A percentile compares a stretch with the other conserved stretches of the same genome.
Evolutionary conservation across 2,329 filamentous ascomycete genomes (phyloP).

Genomic region (Alternaria sp.): DNA sequence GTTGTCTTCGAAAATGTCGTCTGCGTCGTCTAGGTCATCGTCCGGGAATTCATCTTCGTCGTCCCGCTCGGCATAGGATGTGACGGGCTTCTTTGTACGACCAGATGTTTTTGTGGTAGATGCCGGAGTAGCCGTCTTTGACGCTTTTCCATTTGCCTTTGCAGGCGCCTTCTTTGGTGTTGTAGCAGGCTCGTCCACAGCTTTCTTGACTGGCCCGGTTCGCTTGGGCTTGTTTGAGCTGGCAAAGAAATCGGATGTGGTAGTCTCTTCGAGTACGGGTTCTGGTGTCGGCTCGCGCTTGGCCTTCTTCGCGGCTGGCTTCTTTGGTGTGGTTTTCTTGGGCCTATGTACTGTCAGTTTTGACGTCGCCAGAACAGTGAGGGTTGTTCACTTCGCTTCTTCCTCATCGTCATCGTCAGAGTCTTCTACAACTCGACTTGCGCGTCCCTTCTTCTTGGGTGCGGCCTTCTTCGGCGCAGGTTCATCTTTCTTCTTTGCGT

Average conservation of each 20-base stretch:
- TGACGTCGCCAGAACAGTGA: constrained; percentile 3
- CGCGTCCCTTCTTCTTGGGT: constrained; percentile 54
- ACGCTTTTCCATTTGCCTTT: constrained; percentile 42
- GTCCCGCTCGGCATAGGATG: constrained; percentile 63
- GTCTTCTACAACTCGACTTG: constrained; percentile 69
- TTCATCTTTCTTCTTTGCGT: constrained; percentile 43
- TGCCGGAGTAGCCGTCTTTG: constrained; percentile 46
- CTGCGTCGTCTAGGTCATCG: constrained; percentile 65
- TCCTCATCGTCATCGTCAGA: constrained; percentile 68
- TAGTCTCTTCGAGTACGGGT: constrained; percentile 64
- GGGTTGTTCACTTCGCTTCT: constrained; percentile 41
- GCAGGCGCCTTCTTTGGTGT: constrained; percentile 48
- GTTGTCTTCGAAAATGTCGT: constrained; percentile 84
- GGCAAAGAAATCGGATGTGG: constrained; percentile 70
- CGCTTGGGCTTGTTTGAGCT: constrained; percentile 64
- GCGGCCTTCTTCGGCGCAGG: constrained; percentile 48
- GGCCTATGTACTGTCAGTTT: constrained; percentile 42
- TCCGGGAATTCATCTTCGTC: constrained; percentile 63
- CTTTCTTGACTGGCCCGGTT: constrained; percentile 53
- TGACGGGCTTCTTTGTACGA: constrained; percentile 54
- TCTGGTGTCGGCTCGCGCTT: constrained; percentile 60
- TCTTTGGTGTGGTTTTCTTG: constrained; percentile 62
- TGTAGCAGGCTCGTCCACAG: constrained; percentile 39
- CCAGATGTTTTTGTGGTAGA: constrained; percentile 49
- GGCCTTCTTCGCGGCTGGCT: constrained; percentile 64